These are phyloP conservation scores for Aristolochia fimbriata DNA, from an alignment of 164 flowering plant species.

Conservation along the genomic window DNA sequence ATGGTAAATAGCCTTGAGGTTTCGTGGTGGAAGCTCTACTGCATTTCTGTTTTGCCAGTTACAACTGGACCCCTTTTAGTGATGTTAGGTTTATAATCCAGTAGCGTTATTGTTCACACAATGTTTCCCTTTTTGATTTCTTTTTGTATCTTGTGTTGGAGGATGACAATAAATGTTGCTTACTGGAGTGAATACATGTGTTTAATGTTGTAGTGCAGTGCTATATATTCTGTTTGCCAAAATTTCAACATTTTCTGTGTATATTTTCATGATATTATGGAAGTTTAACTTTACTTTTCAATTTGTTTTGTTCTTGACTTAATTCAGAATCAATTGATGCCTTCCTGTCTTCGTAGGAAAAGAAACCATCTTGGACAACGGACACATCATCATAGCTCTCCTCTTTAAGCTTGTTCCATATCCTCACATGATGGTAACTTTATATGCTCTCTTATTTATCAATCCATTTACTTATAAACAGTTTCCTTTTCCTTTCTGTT, in stretches of 20 bases:
- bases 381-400: slow-evolving; percentile 33
- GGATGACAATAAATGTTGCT: neutral
- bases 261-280: no score
- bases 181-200: neutral
- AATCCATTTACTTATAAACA: no score
- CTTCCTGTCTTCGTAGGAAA: slow-evolving; percentile 40
- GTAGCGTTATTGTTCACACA: neutral
- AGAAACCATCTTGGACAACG: slow-evolving; percentile 61
- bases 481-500: no score
- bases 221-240: neutral
- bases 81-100: no score
- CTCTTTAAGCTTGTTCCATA: slow-evolving; percentile 44
- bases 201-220: neutral
- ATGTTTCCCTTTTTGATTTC: neutral
- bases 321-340: neutral
- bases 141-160: no score
- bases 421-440: slow-evolving; percentile 68
- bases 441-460: no score
- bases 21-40: no score
- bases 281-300: neutral
- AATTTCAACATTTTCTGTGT: no score
- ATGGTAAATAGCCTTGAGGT: slow-evolving; percentile 30
- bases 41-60: neutral
- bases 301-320: neutral
- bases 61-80: neutral